Evolutionary conservation across 148 eudicot genomes (phyloP), one percentile per base, ranked within the genome.

Genomic region (Heliamphora exappendiculata): DNA sequence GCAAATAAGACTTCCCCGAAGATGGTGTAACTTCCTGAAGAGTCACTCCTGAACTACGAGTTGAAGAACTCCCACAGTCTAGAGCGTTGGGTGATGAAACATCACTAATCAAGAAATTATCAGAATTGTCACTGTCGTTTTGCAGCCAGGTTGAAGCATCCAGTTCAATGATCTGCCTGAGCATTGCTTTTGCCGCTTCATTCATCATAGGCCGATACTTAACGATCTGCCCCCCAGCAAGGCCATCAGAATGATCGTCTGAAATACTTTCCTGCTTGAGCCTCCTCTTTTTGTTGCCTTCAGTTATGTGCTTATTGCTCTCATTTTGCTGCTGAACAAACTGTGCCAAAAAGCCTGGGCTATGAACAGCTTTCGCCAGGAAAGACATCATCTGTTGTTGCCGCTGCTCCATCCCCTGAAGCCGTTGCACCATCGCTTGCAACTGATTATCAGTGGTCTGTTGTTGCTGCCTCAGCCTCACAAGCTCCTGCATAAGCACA

Each of bases 311-410:
- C 75, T 87, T 84, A 65, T 78, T 84, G 75, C 82, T 79, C 74
- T 87, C 93, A 78, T 78, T 78, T 74, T 89, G 93, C 45, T 59
- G 65, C 24, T 59, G 65, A 33, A 89, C 85, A 86, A 89, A 87
- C 80, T 89, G 93, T 24, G 93, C 84, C 82, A 89, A 79, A 78
- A 87, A 89, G 28, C 89, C 86, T 45, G 93, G 90, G 73, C 90
- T 89, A 55, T 87, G 83, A 66, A 89, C 87, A 33, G 90, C 92
- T 78, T 89, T 89, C 20, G 93, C 90, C 22, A 89, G 77, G 82
- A 89, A 89, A 16, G 93, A 89, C 90, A 89, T 89, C 90, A 89
- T 89, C 71, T 89, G 90, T 55, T 87, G 90, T 80, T 89, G 93
- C 47, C 93, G 78, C 41, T 85, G 90, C 82, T 89, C 93, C 93